Percentiles rank a stretch among this genome's conserved stretches.
phyloP scores from a whole-genome alignment of 2,329 filamentous ascomycete genomes.

The Aspergillus sp. region DNA sequence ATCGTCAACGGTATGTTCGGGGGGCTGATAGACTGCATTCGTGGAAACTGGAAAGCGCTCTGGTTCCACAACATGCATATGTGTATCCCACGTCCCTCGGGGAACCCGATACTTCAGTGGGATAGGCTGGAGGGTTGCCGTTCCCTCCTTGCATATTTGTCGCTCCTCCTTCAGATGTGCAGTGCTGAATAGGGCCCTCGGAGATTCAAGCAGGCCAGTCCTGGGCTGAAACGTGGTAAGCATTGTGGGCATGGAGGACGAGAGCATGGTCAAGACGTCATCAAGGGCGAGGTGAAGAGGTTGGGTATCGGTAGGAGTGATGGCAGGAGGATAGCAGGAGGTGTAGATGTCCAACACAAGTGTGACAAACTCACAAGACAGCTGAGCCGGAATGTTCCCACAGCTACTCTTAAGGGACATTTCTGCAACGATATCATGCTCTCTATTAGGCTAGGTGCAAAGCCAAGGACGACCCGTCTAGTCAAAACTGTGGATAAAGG shows the following conservation, averaged over 20 bases:
- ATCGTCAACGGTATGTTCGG: constrained; percentile 52
- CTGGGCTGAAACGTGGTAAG: constrained; percentile 29
- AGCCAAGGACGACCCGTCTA: not conserved
- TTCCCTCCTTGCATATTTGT: not conserved
- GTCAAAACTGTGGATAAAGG: constrained; percentile 1
- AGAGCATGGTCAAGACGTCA: not conserved
- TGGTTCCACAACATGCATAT: constrained; percentile 65
- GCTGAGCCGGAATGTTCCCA: constrained; percentile 2
- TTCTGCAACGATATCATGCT: constrained; percentile 14
- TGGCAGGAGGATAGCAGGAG: not conserved
- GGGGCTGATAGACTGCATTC: constrained; percentile 56
- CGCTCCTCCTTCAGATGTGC: not conserved
- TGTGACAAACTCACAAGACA: constrained; percentile 14
- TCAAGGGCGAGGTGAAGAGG: not conserved
- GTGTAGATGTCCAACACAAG: not conserved
- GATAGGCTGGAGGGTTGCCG: not conserved
- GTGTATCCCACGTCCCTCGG: constrained; percentile 58
- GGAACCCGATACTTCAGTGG: constrained; percentile 32
- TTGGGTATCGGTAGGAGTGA: not conserved
- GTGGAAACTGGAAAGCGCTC: constrained; percentile 51
- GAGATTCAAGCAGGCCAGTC: constrained; percentile 17
- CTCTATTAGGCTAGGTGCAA: constrained; percentile 2
- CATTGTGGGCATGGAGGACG: constrained; percentile 20
- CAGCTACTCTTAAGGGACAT: constrained; percentile 14
- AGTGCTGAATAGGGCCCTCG: constrained; percentile 5